Evolutionary conservation across 768 basidiomycete genomes (phyloP), one percentile per base, ranked within the genome.

Genomic region (Tylopilus subfusipes): DNA sequence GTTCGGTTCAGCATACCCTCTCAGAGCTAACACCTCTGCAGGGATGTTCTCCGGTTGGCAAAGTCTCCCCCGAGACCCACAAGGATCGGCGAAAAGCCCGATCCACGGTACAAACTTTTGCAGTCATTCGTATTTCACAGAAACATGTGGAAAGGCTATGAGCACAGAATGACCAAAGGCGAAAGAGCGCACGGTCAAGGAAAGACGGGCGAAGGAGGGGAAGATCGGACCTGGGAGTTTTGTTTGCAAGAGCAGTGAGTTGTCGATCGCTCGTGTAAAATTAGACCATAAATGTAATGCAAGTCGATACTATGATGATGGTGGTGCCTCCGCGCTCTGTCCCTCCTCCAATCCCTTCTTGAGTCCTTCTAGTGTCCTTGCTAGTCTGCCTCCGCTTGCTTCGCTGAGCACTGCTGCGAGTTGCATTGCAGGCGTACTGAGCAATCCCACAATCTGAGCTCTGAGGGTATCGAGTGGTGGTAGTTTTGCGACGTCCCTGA

Each of bases 161-260:
- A 86, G 61, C 96, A 98, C 68, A 76, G 91, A n/a, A 88, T 96
- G 85, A 97, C 96, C 4, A 88, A 93, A 64, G 95, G 95, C 6
- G 91, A 82, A 74, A 78, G 82, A 67, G 89, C 69, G 0, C 80
- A 80, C 65, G 86, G 82, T 27, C 80, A 74, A 38, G 82, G 80
- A 25, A 85, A 69, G 73, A 90, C 82, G 13, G 88, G 83, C 34
- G 83, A 82, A 64, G 86, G 82, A 10, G 89, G 84, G 44, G 89
- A 85, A 61, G 88, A 93, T 60, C 76, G 90, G 55, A 93, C 90
- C 57, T 95, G 93, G 92, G 90, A 94, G 69, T 93, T 95, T 71
- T 92, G 78, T 70, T 57, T 80, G 52, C 62, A 59, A 52, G 68
- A 67, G 19, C 8, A 27, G 27, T 64, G 48, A 61, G 19, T 7